Evolutionary conservation across 345 rosid species (phyloP).

Genomic region (Abelmoschus esculentus): DNA sequence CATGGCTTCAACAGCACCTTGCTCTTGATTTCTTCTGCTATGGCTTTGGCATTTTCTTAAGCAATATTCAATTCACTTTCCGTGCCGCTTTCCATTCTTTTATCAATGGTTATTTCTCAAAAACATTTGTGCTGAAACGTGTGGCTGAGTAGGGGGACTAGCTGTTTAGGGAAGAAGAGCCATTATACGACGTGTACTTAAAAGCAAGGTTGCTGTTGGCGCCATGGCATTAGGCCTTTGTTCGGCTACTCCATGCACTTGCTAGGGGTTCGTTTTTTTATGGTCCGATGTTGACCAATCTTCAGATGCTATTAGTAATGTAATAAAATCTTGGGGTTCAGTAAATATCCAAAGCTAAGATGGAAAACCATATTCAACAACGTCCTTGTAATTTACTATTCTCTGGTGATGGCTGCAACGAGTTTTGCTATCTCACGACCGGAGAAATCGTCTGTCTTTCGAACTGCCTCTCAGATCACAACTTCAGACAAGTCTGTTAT

Average conservation of each 20-base stretch:
- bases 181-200: neutral
- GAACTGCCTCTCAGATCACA: no score
- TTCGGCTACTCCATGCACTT: neutral
- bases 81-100: no score
- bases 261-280: neutral
- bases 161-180: neutral
- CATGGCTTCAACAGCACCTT: constrained; percentile 15
- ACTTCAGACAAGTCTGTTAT: no score
- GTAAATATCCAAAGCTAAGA: no score
- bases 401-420: no score
- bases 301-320: no score
- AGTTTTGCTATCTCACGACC: no score
- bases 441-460: no score
- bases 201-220: neutral
- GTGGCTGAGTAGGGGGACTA: neutral
- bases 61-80: neutral
- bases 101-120: neutral
- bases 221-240: neutral
- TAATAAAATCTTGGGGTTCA: no score
- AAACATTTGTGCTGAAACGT: neutral
- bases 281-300: neutral
- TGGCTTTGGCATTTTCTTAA: no score
- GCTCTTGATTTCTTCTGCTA: constrained; percentile 5
- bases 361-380: no score
- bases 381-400: no score